Evolutionary conservation across 2,329 filamentous ascomycete genomes (phyloP), one percentile per base, ranked within the genome.

Genomic region (Neofusicoccum kwambonambiense): DNA sequence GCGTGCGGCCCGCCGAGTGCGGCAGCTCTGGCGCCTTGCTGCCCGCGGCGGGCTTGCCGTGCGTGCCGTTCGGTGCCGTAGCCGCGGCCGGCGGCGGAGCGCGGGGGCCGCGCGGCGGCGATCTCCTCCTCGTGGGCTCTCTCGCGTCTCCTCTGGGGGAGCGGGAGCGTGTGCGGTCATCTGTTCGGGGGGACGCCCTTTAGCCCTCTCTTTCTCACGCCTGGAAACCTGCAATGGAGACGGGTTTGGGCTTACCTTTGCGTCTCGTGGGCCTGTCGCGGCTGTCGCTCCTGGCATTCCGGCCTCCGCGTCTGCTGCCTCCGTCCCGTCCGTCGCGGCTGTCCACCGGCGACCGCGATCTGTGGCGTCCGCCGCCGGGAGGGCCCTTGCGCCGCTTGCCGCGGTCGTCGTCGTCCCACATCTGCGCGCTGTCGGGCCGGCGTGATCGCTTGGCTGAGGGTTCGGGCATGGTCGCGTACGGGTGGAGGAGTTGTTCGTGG

Each of bases 301-400:
- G 19, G 13, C 51, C 51, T 54, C 57, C 42, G 17, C 71, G 69
- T 9, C 65, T 65, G n/a, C 67, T 63, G 11, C 67, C 64, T 17
- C 67, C 52, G 19, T 70, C 70, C 41, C 69, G 67, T 45, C 62
- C 52, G 12, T 63, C 65, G 39, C 63, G 64, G 17, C 56, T 19
- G 27, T 64, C 67, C 44, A 64, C 12, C 3, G 52, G 52, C 6
- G 73, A 75, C 49, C 74, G 70, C 34, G 73, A 73, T 44, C 68
- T 65, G 42, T 22, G 58, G 41, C 73, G 68, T 64, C 73, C 69
- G n/a, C 70, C 64, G 45, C 35, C 62, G 31, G 27, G 27, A 5
- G 27, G 27, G 27, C 27, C 27, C 27, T 45, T 22, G 49, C 62
- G 27, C 4, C 52, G 39, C 31, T 41, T 41, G 45, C n/a, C 19